Conservation (phyloP, 2,329 filamentous ascomycete genomes). For the Aureobasidium sp. region DNA sequence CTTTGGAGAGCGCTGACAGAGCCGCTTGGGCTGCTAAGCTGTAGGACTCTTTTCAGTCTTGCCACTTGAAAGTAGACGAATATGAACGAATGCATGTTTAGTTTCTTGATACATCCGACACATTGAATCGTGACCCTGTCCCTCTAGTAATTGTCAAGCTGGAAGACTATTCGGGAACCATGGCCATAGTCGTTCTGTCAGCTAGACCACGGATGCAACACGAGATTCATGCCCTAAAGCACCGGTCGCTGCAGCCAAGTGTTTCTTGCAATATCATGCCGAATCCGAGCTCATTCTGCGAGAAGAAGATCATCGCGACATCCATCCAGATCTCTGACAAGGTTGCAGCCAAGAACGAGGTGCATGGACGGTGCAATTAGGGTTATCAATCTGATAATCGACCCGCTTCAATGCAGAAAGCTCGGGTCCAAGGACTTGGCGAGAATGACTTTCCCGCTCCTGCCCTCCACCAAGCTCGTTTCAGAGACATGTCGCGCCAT, state of each 20-base stretch:
- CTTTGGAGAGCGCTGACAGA: slow-evolving; percentile 20
- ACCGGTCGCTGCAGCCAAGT: neutral
- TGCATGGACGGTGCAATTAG: slow-evolving; percentile 7
- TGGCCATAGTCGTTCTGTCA: neutral
- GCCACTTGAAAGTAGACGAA: too few relatives aligned
- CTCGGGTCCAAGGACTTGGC: neutral
- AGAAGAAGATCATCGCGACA: neutral
- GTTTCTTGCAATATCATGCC: neutral
- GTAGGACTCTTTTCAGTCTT: neutral
- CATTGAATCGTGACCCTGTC: neutral
- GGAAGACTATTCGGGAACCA: neutral
- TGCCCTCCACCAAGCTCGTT: neutral
- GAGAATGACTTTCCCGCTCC: neutral
- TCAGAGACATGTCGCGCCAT: slow-evolving; percentile 4
- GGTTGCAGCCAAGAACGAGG: neutral
- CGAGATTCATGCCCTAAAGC: neutral
- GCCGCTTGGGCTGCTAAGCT: slow-evolving; percentile 21
- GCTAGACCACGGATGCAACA: neutral
- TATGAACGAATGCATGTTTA: neutral
- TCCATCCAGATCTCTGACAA: neutral
- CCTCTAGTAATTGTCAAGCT: neutral
- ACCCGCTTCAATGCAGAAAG: neutral
- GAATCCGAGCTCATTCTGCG: neutral
- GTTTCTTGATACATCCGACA: too few relatives aligned
- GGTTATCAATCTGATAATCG: slow-evolving; percentile 15